These are phyloP conservation scores for Juglanconis oblonga DNA, from an alignment of 2,329 filamentous ascomycete species.

Conservation along the genomic window DNA sequence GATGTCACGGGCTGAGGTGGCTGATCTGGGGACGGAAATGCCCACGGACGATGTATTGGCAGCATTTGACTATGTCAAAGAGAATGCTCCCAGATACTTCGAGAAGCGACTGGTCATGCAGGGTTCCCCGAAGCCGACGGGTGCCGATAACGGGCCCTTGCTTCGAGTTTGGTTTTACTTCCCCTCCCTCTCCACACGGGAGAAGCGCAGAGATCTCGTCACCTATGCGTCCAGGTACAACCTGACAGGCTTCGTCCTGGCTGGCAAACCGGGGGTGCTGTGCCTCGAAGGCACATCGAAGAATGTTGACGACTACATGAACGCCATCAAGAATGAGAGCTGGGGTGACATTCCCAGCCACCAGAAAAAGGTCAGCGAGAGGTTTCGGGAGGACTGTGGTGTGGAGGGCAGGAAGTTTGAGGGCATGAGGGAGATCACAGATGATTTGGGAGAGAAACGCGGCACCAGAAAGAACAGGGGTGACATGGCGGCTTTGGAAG, in stretches of 20 bases:
- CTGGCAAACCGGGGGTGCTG: constrained; percentile 56
- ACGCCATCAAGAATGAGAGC: constrained; percentile 60
- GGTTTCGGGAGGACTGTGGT: constrained; percentile 39
- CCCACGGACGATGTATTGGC: constrained; percentile 10
- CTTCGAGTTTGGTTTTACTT: constrained; percentile 63
- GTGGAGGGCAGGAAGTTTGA: constrained; percentile 39
- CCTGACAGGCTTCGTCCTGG: constrained; percentile 58
- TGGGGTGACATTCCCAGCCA: constrained; percentile 61
- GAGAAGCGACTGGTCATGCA: not conserved
- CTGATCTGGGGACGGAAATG: constrained; percentile 8
- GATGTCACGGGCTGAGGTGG: constrained; percentile 16
- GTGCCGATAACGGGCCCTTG: constrained; percentile 23
- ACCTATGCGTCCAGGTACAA: constrained; percentile 48
- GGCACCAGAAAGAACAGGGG: constrained; percentile 48
- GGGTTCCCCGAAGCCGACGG: not conserved
- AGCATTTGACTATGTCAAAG: constrained; percentile 14
- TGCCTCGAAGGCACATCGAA: constrained; percentile 48
- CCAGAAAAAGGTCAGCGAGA: constrained; percentile 61
- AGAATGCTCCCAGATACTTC: not conserved
- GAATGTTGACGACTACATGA: constrained; percentile 57
- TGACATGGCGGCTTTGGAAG: constrained; percentile 52
- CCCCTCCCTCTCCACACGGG: constrained; percentile 57
- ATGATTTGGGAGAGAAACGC: constrained; percentile 42
- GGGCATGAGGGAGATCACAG: constrained; percentile 58
- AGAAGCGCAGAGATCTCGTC: constrained; percentile 57